A percentile compares a stretch with the other conserved stretches of the same genome.
Conservation (phyloP, 805 yeast genomes). For the Candida ipomoeae region DNA sequence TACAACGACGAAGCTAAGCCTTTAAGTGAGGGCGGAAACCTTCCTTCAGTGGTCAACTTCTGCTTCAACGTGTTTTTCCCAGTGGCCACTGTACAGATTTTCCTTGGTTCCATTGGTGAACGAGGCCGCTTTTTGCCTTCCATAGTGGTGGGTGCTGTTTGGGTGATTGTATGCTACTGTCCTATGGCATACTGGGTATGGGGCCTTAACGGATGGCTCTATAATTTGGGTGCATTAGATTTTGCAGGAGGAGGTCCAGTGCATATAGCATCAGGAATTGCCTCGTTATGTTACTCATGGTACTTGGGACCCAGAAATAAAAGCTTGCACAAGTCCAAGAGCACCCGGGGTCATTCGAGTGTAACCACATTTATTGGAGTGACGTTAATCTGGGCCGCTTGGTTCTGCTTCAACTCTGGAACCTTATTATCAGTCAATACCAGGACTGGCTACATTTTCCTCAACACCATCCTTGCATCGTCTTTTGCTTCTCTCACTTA, state of each 20-base stretch:
- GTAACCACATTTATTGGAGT: conserved; percentile 41
- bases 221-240: conserved; percentile 41
- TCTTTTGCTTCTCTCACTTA: conserved; percentile 44
- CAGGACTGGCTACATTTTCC: conserved; percentile 45
- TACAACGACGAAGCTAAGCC: conserved; percentile 37
- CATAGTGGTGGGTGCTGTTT: conserved; percentile 36
- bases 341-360: conserved; percentile 32
- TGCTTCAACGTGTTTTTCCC: conserved; percentile 45
- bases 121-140: conserved; percentile 41
- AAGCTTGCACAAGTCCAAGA: conserved; percentile 21
- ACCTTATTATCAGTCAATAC: conserved; percentile 36
- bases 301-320: conserved; percentile 40
- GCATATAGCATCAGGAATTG: conserved; percentile 42
- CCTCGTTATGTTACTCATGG: conserved; percentile 40
- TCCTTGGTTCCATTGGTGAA: conserved; percentile 42
- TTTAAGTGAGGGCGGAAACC: conserved; percentile 41
- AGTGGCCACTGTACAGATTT: conserved; percentile 47
- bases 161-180: conserved; percentile 43
- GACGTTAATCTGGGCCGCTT: conserved; percentile 45
- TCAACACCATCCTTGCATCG: conserved; percentile 51
- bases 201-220: conserved; percentile 44
- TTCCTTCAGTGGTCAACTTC: conserved; percentile 45
- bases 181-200: conserved; percentile 47
- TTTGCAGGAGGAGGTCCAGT: conserved; percentile 52
- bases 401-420: conserved; percentile 48